Percentiles rank a stretch among this genome's conserved stretches.
phyloP scores from a whole-genome alignment of 1,284 basidiomycete genomes.

The Rhodofomes roseus region DNA sequence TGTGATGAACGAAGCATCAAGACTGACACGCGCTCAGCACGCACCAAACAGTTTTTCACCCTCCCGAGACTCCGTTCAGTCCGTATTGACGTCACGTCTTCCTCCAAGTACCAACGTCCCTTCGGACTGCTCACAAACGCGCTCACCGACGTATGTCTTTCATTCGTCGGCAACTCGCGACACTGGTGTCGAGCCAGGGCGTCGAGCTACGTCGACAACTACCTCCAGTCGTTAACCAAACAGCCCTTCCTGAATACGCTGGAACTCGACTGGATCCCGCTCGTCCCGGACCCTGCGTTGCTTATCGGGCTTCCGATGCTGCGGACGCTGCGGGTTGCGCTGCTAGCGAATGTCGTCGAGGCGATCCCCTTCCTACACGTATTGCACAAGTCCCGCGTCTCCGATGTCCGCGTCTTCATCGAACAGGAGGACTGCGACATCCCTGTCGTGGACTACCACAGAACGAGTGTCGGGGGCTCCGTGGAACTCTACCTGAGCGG shows the following conservation, averaged over 20 bases:
- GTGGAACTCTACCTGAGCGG: not conserved
- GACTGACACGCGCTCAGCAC: not conserved
- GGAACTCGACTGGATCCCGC: not conserved
- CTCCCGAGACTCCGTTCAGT: not conserved
- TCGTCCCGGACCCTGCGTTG: not conserved
- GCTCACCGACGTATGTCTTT: not conserved
- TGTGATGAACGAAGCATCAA: not conserved
- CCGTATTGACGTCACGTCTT: not conserved
- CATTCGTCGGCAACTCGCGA: not conserved
- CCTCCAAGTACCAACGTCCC: not conserved
- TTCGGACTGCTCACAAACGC: not conserved
- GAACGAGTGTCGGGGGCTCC: not conserved
- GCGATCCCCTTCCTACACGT: not conserved
- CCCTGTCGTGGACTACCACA: not conserved
- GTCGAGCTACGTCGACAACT: not conserved
- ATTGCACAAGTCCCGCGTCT: not conserved
- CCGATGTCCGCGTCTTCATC: not conserved
- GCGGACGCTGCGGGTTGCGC: not conserved
- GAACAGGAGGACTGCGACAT: not conserved
- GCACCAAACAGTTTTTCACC: not conserved
- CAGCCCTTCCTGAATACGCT: not conserved
- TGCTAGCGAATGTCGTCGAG: not conserved
- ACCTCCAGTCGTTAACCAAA: not conserved
- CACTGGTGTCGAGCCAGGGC: not conserved
- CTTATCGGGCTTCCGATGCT: not conserved